Evolutionary conservation across 768 basidiomycete species (phyloP), one percentile per base, ranked within the genome.

Genomic region (Suillus bovinus): DNA sequence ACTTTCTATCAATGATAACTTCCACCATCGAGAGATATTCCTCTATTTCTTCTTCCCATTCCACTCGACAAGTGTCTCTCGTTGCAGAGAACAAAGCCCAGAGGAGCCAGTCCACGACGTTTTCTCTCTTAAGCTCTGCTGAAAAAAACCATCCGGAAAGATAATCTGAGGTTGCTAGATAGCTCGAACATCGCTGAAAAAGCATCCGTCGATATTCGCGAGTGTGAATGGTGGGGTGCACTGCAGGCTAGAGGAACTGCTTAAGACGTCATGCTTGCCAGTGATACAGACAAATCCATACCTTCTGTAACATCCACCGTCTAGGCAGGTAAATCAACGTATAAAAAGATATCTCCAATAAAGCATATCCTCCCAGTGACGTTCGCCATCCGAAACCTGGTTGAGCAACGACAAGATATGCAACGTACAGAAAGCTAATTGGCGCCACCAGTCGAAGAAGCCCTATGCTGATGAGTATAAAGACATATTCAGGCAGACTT

Each of bases 21-120:
- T 85, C 84, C 24, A 86, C 67, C 7, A 42, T 62, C 6, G 68
- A 54, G 2, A 84, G 57, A 66, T 88, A 88, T 22, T 69, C 75
- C 10, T 79, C 75, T 2, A 88, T 66, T 68, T 88, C 87, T 3
- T 83, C 83, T 16, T 73, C 68, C 80, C 83, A 84, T 41, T 78
- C 79, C 20, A 75, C 63, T 24, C 65, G 59, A 5, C 64, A 52
- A 11, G 74, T 68, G 5, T 74, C 68, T 33, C 72, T 68, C 6
- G 79, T 72, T 4, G 77, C 71, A 1, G 81, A 81, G 68, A 87
- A 89, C 27, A 89, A 63, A 0, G 85, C 83, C 86, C 86, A 89
- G 7, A 85, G 75, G n/a, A 89, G 69, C 87, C 87, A 89, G 52
- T 87, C 84, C 6, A 76, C 53, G 44, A 82, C 71, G 63, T 89